These are phyloP conservation scores for Psilocybe mexicana DNA, from an alignment of 1,284 basidiomycete species.

Conservation along the genomic window DNA sequence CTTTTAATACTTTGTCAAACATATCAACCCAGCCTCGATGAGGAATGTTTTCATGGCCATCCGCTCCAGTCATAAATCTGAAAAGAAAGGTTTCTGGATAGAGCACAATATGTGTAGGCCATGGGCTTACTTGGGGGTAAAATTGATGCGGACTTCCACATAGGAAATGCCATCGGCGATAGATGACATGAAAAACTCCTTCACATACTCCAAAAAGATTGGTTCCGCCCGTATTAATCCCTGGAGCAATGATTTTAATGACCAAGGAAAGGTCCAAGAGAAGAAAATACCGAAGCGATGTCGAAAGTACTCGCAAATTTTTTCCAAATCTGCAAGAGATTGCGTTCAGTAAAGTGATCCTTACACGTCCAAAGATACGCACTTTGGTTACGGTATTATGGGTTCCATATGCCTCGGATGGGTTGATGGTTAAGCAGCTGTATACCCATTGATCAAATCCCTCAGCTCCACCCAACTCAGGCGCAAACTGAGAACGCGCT, in stretches of 20 bases:
- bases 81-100: background rate
- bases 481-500: constrained; percentile 55
- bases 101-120: background rate
- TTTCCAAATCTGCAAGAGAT: constrained; percentile 60
- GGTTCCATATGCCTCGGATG: constrained; percentile 66
- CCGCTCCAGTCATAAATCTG: constrained; percentile 53
- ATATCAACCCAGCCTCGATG: constrained; percentile 63
- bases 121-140: constrained; percentile 51
- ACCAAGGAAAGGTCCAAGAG: background rate
- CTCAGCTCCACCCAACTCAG: constrained; percentile 53
- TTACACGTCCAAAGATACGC: background rate
- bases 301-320: constrained; percentile 60
- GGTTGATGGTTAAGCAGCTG: constrained; percentile 61
- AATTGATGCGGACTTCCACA: constrained; percentile 71
- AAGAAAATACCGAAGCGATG: constrained; percentile 45
- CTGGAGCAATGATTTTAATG: constrained; percentile 29
- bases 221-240: constrained; percentile 57
- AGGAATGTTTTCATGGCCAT: constrained; percentile 56
- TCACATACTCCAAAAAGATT: constrained; percentile 57
- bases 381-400: constrained; percentile 70
- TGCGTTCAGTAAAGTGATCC: background rate
- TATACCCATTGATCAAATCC: constrained; percentile 70
- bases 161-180: constrained; percentile 77
- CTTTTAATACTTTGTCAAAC: constrained; percentile 56
- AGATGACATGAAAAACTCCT: constrained; percentile 61